Conservation (phyloP, 805 yeast genomes). For the Clavispora asparagi region DNA sequence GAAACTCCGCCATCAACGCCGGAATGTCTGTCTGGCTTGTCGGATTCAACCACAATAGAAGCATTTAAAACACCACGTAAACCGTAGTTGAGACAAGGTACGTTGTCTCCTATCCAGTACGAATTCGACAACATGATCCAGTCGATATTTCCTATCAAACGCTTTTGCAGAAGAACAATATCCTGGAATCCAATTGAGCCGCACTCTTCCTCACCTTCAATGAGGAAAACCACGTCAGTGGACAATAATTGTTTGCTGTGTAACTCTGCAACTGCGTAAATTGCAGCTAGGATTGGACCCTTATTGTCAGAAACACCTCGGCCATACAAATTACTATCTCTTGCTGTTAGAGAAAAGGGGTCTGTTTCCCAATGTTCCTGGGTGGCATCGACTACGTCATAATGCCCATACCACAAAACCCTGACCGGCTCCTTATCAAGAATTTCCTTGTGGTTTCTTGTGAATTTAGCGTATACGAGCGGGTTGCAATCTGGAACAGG, state of each 20-base stretch:
- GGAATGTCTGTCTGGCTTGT: constrained; percentile 84
- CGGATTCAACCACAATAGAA: constrained; percentile 63
- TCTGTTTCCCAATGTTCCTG: constrained; percentile 64
- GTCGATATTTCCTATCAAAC: constrained; percentile 66
- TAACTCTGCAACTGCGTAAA: constrained; percentile 79
- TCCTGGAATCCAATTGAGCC: constrained; percentile 84
- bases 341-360: constrained; percentile 72
- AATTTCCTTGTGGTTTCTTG: constrained; percentile 21
- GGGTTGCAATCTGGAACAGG: constrained; percentile 83
- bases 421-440: constrained; percentile 22
- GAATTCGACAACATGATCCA: constrained; percentile 89
- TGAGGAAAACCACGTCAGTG: constrained; percentile 72
- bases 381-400: constrained; percentile 85
- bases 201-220: constrained; percentile 95
- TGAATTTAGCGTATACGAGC: constrained; percentile 71
- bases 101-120: constrained; percentile 85
- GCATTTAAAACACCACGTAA: constrained; percentile 87
- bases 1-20: constrained; percentile 95
- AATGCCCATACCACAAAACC: constrained; percentile 90
- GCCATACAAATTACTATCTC: constrained; percentile 82
- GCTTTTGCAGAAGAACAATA: constrained; percentile 48
- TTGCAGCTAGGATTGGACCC: constrained; percentile 85
- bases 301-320: constrained; percentile 94
- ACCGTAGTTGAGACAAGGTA: constrained; percentile 93
- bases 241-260: constrained; percentile 45